A percentile compares a stretch with the other conserved stretches of the same genome.
Conservation (phyloP, 1,284 basidiomycete species). For the Leccinum pachyderme region DNA sequence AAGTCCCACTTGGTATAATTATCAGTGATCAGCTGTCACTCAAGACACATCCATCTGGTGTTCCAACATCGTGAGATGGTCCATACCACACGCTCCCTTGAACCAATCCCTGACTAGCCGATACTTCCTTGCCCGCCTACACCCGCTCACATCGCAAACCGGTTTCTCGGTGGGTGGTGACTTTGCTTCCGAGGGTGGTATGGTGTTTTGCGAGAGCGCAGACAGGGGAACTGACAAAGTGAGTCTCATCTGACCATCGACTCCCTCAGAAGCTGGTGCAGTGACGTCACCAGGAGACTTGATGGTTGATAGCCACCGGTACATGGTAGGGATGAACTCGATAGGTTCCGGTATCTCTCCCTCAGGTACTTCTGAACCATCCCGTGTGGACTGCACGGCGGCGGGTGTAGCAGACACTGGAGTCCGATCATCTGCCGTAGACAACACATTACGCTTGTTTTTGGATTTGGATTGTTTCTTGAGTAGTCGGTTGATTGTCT, state of each 20-base stretch:
- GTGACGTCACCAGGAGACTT: conserved; percentile 14
- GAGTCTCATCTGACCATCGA: conserved; percentile 36
- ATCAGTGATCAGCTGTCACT: not conserved
- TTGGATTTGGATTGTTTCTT: conserved; percentile 81
- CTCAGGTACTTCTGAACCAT: conserved; percentile 31
- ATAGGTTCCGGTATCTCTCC: conserved; percentile 35
- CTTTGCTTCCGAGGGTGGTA: conserved; percentile 1
- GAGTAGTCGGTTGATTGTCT: conserved; percentile 88
- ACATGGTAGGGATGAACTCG: conserved; percentile 50
- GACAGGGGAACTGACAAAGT: conserved; percentile 54
- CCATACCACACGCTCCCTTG: conserved; percentile 53
- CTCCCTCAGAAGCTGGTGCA: not conserved
- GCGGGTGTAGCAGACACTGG: conserved; percentile 34
- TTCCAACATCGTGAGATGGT: conserved; percentile 56
- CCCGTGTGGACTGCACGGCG: conserved; percentile 29
- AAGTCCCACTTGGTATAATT: not conserved
- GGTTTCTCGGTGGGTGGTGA: conserved; percentile 15
- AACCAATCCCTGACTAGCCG: conserved; percentile 48
- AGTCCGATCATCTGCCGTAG: conserved; percentile 46
- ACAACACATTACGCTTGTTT: conserved; percentile 56
- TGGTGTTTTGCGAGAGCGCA: conserved; percentile 28
- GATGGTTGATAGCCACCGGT: conserved; percentile 59
- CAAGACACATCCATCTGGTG: conserved; percentile 19
- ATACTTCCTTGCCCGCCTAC: conserved; percentile 47
- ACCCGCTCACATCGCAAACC: conserved; percentile 49